Evolutionary conservation across 192 early-diverging fungal species (phyloP), one percentile per base, ranked within the genome.

Genomic region (Coemansia sp.): DNA sequence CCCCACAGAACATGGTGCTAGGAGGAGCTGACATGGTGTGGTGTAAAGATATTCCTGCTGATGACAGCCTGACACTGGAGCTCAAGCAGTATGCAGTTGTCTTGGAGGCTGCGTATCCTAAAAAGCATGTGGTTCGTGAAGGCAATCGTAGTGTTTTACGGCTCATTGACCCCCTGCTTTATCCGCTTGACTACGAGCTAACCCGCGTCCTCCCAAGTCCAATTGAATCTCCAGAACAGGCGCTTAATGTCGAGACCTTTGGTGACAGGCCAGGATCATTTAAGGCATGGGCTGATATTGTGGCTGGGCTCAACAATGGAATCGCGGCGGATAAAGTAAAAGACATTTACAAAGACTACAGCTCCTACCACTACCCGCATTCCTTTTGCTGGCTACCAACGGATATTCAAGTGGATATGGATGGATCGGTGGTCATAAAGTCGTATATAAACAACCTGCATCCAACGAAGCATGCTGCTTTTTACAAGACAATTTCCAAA

Each of bases 381-480:
- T 0, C 14, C 6, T 49, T 49, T 42, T 59, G 56, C 20, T 90
- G 88, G 90, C 77, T 91, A 5, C 89, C 90, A 2, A 67, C 82
- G 2, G 88, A 88, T 19, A 85, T 88, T 54, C 49, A 67, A 5
- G 70, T 90, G 1, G 37, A 14, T 7, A 40, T 69, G 0, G 68
- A 76, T 20, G 87, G 88, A 4, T 25, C 67, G 2, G 72, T 83
- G 12, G 20, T n/a, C 10, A 65, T 86, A 48, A 20, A 49, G 8
- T 88, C 86, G 0, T 90, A 90, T 70, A 90, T 92, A 85, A 90
- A 90, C 83, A 89, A 88, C 38, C 59, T 89, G 17, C 76, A 88
- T 48, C 87, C 85, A 1, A 17, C 40, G n/a, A 63, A 79, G 5
- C 62, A 72, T 53, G 57, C 68, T 16, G 69, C 68, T 4, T 45